phyloP scores from a whole-genome alignment of 2,329 filamentous ascomycete species.

The Raffaelea deltoideospora region DNA sequence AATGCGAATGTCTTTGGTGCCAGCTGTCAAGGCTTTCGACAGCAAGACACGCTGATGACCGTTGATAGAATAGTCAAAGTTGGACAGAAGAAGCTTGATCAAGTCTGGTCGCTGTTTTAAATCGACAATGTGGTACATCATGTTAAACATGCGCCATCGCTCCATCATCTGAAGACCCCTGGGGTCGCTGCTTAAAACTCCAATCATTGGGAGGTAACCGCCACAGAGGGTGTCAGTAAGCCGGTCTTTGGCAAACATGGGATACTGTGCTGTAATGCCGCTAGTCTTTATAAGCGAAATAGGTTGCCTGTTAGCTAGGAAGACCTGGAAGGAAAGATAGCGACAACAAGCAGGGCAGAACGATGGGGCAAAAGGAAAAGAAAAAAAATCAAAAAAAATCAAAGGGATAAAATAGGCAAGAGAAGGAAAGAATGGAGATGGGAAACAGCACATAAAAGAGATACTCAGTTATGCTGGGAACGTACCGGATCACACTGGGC shows the following conservation, averaged over 20 bases:
- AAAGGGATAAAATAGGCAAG: too few species aligned
- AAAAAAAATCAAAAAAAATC: neutral
- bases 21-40: slow-evolving; percentile 84
- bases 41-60: slow-evolving; percentile 85
- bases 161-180: slow-evolving; percentile 83
- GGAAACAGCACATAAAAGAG: neutral
- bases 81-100: slow-evolving; percentile 73
- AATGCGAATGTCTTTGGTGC: slow-evolving; percentile 82
- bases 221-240: slow-evolving; percentile 77
- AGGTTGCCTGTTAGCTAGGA: too few species aligned
- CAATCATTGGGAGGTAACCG: slow-evolving; percentile 89
- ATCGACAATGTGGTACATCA: slow-evolving; percentile 98
- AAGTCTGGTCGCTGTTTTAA: slow-evolving; percentile 81
- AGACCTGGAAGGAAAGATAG: too few species aligned
- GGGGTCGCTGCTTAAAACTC: slow-evolving; percentile 66
- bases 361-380: slow-evolving; percentile 1
- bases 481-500: slow-evolving; percentile 82
- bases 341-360: too few species aligned
- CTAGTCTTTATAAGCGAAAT: too few species aligned
- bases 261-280: slow-evolving; percentile 63
- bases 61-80: slow-evolving; percentile 80
- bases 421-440: neutral
- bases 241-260: slow-evolving; percentile 76
- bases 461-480: too few species aligned
- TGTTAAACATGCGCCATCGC: slow-evolving; percentile 96